A percentile compares a stretch with the other conserved stretches of the same genome.
Conservation (phyloP, 805 yeast species). For the Yueomyces sp. region DNA sequence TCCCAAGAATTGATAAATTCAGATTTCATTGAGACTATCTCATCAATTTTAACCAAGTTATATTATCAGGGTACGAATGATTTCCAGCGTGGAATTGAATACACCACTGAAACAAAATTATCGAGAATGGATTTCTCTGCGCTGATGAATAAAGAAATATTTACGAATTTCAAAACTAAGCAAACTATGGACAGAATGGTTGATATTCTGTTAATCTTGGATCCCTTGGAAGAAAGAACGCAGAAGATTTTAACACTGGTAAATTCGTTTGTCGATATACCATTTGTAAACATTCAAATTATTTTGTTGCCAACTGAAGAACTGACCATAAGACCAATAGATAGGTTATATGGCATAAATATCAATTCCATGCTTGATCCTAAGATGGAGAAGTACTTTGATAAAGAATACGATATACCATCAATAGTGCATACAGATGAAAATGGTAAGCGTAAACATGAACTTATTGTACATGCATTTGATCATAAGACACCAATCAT, state of each 20-base stretch:
- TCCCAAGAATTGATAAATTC: constrained; percentile 11
- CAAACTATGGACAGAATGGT: constrained; percentile 25
- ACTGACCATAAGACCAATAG: constrained; percentile 32
- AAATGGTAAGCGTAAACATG: constrained; percentile 34
- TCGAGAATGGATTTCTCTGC: constrained; percentile 35
- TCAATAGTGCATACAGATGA: constrained; percentile 9
- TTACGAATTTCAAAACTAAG: constrained; percentile 13
- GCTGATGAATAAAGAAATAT: constrained; percentile 5
- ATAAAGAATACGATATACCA: constrained; percentile 17
- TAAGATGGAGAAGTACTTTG: constrained; percentile 24
- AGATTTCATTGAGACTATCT: constrained; percentile 36
- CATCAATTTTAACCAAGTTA: constrained; percentile 31
- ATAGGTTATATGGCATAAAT: constrained; percentile 36
- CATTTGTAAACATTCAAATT: constrained; percentile 41
- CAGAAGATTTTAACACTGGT: constrained; percentile 46
- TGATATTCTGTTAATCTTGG: constrained; percentile 47
- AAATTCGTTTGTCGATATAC: constrained; percentile 29
- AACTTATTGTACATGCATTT: constrained; percentile 60
- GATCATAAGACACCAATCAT: constrained; percentile 24
- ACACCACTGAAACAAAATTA: constrained; percentile 27
- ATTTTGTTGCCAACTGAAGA: constrained; percentile 43
- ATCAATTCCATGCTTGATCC: constrained; percentile 1
- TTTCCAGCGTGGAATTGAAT: constrained; percentile 26
- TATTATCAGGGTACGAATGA: constrained; percentile 24
- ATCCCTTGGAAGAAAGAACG: constrained; percentile 59